Conservation (phyloP, 495 filamentous ascomycete genomes). For the Cairneyella variabilis region DNA sequence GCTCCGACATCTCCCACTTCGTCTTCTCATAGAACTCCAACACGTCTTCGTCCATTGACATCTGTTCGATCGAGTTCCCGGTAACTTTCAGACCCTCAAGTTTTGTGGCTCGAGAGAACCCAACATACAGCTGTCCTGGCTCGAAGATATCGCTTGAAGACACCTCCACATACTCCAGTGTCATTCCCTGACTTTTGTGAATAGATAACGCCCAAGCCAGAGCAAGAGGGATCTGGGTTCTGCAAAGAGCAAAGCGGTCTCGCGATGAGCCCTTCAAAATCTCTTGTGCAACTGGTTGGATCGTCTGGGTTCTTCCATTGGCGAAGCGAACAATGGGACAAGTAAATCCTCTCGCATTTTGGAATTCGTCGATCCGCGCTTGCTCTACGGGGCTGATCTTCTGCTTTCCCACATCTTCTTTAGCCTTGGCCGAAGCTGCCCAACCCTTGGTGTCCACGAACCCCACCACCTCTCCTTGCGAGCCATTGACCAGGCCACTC, state of each 20-base stretch:
- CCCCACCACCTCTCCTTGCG: slow-evolving; percentile 41
- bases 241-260: slow-evolving; percentile 20
- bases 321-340: slow-evolving; percentile 35
- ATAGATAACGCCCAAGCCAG: slow-evolving; percentile 44
- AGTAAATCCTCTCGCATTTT: slow-evolving; percentile 4
- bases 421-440: neutral
- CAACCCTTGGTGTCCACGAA: slow-evolving; percentile 25
- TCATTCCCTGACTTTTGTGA: slow-evolving; percentile 45
- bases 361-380: neutral
- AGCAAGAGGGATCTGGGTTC: slow-evolving; percentile 41
- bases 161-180: slow-evolving; percentile 37
- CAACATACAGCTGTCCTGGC: slow-evolving; percentile 42
- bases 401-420: neutral
- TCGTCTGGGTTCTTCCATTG: slow-evolving; percentile 18
- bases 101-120: slow-evolving; percentile 32
- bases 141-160: slow-evolving; percentile 34
- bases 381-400: neutral
- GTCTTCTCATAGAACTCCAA: slow-evolving; percentile 18
- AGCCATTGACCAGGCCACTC: slow-evolving; percentile 44
- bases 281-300: slow-evolving; percentile 13
- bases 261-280: neutral
- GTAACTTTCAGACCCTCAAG: slow-evolving; percentile 36
- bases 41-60: slow-evolving; percentile 17
- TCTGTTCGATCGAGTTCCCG: slow-evolving; percentile 14
- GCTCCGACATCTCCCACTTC: slow-evolving; percentile 13